Percentiles rank a stretch among this genome's conserved stretches.
phyloP scores from a whole-genome alignment of 169 alveolate species.

The Eimeria brunetti region DNA sequence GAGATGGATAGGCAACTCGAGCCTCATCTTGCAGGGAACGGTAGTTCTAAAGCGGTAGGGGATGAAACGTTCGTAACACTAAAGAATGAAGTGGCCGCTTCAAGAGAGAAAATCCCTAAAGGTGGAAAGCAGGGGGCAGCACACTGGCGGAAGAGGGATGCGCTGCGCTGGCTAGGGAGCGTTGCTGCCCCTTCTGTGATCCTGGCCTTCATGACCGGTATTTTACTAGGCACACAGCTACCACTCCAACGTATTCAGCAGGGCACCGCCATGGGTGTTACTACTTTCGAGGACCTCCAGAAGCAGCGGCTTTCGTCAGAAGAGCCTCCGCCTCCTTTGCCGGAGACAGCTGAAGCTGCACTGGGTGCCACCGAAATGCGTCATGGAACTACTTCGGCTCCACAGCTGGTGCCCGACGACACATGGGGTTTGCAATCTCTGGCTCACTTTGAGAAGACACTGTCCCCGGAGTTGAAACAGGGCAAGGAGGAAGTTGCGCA shows the following conservation, averaged over 20 bases:
- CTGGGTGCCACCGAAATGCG: not conserved
- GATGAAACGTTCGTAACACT: not conserved
- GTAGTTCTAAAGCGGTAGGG: not conserved
- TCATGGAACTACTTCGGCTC: not conserved
- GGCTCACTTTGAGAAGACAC: not conserved
- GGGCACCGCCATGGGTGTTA: not conserved
- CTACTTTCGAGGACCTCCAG: not conserved
- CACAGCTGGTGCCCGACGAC: not conserved
- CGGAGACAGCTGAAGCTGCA: not conserved
- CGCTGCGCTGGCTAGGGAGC: not conserved
- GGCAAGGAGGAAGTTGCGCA: not conserved
- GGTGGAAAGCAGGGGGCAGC: not conserved
- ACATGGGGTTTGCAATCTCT: slow-evolving; percentile 2
- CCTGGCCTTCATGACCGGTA: not conserved
- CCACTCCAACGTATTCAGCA: not conserved
- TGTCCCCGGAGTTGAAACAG: not conserved
- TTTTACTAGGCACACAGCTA: not conserved
- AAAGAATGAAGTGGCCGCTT: not conserved
- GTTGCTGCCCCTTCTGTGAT: not conserved
- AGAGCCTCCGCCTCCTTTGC: not conserved
- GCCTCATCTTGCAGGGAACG: not conserved
- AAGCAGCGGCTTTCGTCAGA: not conserved
- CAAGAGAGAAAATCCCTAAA: not conserved
- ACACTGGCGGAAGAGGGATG: not conserved
- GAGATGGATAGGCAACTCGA: slow-evolving; percentile 13